Conservation (phyloP, 2,329 filamentous ascomycete species). For the Trichoderma koningiopsis region DNA sequence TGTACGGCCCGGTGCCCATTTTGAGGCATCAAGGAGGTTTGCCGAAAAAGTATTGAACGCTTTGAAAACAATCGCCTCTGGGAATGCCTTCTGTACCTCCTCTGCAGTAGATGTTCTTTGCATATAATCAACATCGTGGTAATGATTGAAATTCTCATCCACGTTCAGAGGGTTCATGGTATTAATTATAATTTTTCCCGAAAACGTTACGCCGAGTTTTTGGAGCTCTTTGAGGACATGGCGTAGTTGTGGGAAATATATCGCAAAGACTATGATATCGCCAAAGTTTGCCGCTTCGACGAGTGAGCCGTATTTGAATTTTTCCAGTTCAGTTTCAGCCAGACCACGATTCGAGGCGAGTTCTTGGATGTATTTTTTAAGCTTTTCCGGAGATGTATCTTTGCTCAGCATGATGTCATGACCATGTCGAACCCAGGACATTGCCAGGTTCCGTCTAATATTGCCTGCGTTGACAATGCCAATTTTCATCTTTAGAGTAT, state of each 20-base stretch:
- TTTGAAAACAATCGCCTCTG: neutral
- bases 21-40: neutral
- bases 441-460: neutral
- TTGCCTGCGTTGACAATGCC: neutral
- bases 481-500: neutral
- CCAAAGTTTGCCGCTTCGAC: neutral
- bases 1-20: neutral
- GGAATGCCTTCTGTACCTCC: neutral
- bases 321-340: neutral
- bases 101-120: neutral
- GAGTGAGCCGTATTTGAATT: neutral
- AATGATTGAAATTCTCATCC: neutral
- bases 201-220: neutral
- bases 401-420: neutral
- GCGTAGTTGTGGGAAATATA: neutral
- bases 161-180: neutral
- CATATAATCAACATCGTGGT: neutral
- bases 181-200: neutral
- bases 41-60: neutral
- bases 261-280: neutral
- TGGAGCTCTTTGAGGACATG: neutral
- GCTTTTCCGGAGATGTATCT: neutral
- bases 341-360: neutral
- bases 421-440: neutral
- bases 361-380: neutral